These are phyloP conservation scores for Irpex sp. DNA, from an alignment of 1,284 basidiomycete genomes.

Conservation along the genomic window DNA sequence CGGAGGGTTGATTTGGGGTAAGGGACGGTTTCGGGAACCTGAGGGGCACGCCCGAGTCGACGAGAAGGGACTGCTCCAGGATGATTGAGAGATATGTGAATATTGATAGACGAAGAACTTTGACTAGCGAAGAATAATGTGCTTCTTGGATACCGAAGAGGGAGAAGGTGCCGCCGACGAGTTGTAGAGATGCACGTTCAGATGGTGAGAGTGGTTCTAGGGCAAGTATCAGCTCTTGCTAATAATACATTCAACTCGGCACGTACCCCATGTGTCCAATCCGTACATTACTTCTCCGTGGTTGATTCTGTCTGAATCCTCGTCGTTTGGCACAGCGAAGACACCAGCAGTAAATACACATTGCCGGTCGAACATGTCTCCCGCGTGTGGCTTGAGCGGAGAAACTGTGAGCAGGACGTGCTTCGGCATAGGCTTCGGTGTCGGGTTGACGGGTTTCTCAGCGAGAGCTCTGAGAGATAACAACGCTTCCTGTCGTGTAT, in stretches of 20 bases:
- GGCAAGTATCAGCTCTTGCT: background rate
- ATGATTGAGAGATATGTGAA: slow-evolving; percentile 56
- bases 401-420: slow-evolving; percentile 50
- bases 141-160: slow-evolving; percentile 42
- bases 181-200: slow-evolving; percentile 20
- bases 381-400: slow-evolving; percentile 20
- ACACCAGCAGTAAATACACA: slow-evolving; percentile 43
- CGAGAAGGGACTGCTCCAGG: slow-evolving; percentile 59
- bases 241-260: slow-evolving; percentile 29
- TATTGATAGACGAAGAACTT: slow-evolving; percentile 49
- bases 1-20: slow-evolving; percentile 1
- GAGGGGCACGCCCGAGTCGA: slow-evolving; percentile 45
- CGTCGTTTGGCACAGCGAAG: slow-evolving; percentile 38
- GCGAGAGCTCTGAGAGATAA: slow-evolving; percentile 30
- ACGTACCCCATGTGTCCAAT: slow-evolving; percentile 40
- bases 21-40: slow-evolving; percentile 33
- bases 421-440: slow-evolving; percentile 31
- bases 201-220: background rate
- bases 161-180: slow-evolving; percentile 60
- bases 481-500: slow-evolving; percentile 11
- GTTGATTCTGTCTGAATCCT: slow-evolving; percentile 22
- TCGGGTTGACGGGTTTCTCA: slow-evolving; percentile 22
- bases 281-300: slow-evolving; percentile 43
- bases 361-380: slow-evolving; percentile 11
- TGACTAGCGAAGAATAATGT: slow-evolving; percentile 42